Conservation (phyloP, 306 rosid species). For the Aeschynomene evenia region DNA sequence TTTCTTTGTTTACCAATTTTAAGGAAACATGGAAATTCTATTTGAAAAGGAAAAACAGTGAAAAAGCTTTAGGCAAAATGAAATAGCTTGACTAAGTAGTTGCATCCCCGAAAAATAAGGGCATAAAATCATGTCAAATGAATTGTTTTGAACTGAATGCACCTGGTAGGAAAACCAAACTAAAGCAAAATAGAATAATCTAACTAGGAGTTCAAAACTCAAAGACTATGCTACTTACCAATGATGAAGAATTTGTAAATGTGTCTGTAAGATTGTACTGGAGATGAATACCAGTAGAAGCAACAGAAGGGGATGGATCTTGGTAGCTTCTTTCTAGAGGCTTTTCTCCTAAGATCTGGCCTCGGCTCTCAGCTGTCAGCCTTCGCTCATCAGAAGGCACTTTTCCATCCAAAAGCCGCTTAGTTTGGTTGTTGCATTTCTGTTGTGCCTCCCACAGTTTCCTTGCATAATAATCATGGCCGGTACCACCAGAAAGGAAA, state of each 20-base stretch:
- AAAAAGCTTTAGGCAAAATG: too few species aligned
- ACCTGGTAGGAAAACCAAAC: conserved; percentile 15
- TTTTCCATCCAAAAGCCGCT: conserved; percentile 56
- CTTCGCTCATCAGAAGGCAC: conserved; percentile 44
- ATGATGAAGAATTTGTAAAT: conserved; percentile 63
- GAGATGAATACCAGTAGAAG: conserved; percentile 62
- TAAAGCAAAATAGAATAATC: conserved; percentile 32
- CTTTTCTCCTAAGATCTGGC: conserved; percentile 80
- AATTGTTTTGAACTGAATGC: conserved; percentile 28
- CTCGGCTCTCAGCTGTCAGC: conserved; percentile 89
- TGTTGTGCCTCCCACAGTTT: conserved; percentile 90
- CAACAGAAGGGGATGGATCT: conserved; percentile 50
- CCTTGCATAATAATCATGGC: conserved; percentile 84
- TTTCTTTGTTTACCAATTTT: too few species aligned
- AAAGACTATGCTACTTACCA: conserved; percentile 54
- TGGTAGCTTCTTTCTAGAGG: conserved; percentile 70
- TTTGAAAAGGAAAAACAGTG: too few species aligned
- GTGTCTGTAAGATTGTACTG: conserved; percentile 90
- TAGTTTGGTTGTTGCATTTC: conserved; percentile 57
- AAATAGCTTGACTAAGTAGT: too few species aligned
- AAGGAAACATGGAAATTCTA: too few species aligned
- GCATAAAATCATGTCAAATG: not conserved
- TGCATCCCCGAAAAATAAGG: too few species aligned
- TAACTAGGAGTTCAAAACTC: conserved; percentile 13
- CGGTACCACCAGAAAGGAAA: conserved; percentile 88